Conservation (phyloP, 1,284 basidiomycete genomes). For the Pseudozyma hubeiensis region DNA sequence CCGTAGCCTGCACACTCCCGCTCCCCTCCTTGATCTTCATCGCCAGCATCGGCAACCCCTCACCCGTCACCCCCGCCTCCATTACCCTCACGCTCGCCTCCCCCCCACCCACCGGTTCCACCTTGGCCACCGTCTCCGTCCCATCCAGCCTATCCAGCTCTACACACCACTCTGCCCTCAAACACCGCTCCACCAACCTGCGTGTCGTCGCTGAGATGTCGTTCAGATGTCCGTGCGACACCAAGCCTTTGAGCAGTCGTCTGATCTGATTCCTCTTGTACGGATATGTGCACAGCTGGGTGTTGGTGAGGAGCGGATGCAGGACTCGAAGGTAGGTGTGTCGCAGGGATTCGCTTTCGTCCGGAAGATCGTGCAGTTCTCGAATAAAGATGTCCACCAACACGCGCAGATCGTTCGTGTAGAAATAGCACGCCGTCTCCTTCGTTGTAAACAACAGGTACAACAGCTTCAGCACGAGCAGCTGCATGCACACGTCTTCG, state of each 20-base stretch:
- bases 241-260: constrained; percentile 81
- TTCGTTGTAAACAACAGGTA: constrained; percentile 94
- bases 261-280: constrained; percentile 94
- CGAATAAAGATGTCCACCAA: constrained; percentile 96
- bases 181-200: constrained; percentile 90
- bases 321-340: constrained; percentile 97
- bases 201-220: constrained; percentile 80
- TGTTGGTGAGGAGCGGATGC: constrained; percentile 92
- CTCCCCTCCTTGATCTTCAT: constrained; percentile 31
- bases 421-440: constrained; percentile 94
- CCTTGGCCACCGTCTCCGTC: constrained; percentile 20
- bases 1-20: constrained; percentile 20
- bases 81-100: constrained; percentile 39
- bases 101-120: constrained; percentile 52
- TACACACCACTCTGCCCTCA: constrained; percentile 86
- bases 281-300: constrained; percentile 82
- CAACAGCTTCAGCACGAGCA: constrained; percentile 92
- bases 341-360: constrained; percentile 92
- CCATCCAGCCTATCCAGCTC: constrained; percentile 56
- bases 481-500: constrained; percentile 93
- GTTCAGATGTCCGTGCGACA: constrained; percentile 80
- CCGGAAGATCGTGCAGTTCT: constrained; percentile 88
- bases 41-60: constrained; percentile 46
- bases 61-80: constrained; percentile 31
- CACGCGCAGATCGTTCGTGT: constrained; percentile 95